phyloP scores from a whole-genome alignment of 2,329 filamentous ascomycete genomes.

The Fusarium staphyleae region DNA sequence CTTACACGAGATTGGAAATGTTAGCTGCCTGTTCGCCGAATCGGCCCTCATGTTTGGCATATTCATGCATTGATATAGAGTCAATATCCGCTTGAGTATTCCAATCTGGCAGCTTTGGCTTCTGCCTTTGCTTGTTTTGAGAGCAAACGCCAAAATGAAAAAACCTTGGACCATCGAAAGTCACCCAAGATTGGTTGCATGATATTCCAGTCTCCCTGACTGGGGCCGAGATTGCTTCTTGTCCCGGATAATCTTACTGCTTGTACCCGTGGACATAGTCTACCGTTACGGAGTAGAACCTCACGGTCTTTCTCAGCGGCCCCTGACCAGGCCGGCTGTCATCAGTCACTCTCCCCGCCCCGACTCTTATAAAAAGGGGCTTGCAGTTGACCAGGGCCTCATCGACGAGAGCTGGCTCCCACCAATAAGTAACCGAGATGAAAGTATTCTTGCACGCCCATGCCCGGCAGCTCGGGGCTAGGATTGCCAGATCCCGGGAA shows the following conservation, averaged over 20 bases:
- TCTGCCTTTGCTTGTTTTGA: neutral
- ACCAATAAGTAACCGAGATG: constrained; percentile 33
- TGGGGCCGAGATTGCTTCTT: constrained; percentile 35
- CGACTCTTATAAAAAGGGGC: neutral
- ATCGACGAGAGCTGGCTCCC: constrained; percentile 23
- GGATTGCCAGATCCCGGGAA: constrained; percentile 29
- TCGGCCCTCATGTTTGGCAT: neutral
- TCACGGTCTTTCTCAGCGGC: constrained; percentile 15
- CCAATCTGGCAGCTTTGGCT: neutral
- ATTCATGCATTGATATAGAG: neutral
- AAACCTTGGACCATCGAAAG: neutral
- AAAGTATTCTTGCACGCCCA: constrained; percentile 30
- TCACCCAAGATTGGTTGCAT: neutral
- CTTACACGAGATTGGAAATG: constrained; percentile 1
- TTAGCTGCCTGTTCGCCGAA: neutral
- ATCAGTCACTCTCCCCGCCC: neutral
- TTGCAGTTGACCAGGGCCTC: constrained; percentile 21
- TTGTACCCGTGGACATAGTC: no score
- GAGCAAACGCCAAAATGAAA: neutral
- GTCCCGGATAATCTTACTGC: constrained; percentile 32
- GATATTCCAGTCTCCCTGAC: constrained; percentile 12
- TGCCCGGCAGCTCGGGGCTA: constrained; percentile 34
- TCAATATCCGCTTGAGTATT: neutral
- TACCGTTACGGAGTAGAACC: no score
- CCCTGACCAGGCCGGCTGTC: constrained; percentile 17